A percentile compares a stretch with the other conserved stretches of the same genome.
Conservation (phyloP, 768 basidiomycete genomes). For the Podaxis rugospora region DNA sequence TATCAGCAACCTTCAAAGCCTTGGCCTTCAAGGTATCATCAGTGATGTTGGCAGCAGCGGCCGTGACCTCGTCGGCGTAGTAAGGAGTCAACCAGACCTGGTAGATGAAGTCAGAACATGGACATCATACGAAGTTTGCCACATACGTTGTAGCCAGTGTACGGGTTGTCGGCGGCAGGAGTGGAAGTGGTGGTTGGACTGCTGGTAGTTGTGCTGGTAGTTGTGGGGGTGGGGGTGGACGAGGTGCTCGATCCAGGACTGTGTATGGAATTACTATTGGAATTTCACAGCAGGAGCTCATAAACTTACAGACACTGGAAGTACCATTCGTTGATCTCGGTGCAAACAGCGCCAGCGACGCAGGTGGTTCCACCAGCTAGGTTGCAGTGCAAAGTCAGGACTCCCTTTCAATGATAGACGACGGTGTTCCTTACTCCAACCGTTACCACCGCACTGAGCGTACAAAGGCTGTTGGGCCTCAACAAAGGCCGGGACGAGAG, state of each 20-base stretch:
- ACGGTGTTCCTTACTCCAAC: conserved; percentile 37
- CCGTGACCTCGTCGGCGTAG: conserved; percentile 50
- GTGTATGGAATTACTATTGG: background rate
- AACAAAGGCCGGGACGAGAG: conserved; percentile 32
- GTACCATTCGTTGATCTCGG: conserved; percentile 31
- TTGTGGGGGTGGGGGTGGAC: conserved; percentile 19
- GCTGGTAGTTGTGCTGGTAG: conserved; percentile 18
- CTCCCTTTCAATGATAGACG: conserved; percentile 18
- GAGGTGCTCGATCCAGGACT: conserved; percentile 20
- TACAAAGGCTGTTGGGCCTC: conserved; percentile 38
- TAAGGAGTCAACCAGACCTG: conserved; percentile 51
- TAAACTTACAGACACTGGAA: conserved; percentile 36
- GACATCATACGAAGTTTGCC: background rate
- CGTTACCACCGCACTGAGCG: conserved; percentile 52
- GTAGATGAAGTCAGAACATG: background rate
- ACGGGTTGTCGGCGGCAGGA: conserved; percentile 49
- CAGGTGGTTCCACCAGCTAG: conserved; percentile 37
- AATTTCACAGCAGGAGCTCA: background rate
- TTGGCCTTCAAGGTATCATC: conserved; percentile 47
- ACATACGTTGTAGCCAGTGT: conserved; percentile 39
- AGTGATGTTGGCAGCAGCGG: conserved; percentile 44
- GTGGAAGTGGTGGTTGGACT: conserved; percentile 26
- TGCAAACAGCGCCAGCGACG: conserved; percentile 31
- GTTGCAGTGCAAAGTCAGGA: background rate
- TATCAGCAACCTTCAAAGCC: conserved; percentile 47